These are phyloP conservation scores for Yamadazyma akitaensis DNA, from an alignment of 805 yeast species.

Conservation along the genomic window DNA sequence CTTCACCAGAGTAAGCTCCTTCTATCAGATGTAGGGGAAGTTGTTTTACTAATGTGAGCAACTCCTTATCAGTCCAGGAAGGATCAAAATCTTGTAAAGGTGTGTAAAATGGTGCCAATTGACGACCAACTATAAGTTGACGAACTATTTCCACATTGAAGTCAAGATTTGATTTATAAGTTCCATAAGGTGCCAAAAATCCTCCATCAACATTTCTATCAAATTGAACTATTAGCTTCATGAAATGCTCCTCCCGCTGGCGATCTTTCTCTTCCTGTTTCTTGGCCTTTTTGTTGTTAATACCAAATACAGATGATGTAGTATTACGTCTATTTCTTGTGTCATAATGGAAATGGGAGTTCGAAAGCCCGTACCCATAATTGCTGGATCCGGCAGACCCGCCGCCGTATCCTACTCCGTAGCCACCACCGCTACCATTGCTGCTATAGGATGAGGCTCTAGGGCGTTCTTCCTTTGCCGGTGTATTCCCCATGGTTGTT, in stretches of 20 bases:
- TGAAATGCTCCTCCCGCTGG: slow-evolving; percentile 51
- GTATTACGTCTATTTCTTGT: slow-evolving; percentile 12
- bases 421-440: slow-evolving; percentile 5
- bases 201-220: slow-evolving; percentile 91
- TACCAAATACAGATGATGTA: slow-evolving; percentile 13
- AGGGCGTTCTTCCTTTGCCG: slow-evolving; percentile 37
- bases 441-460: slow-evolving; percentile 26
- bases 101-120: slow-evolving; percentile 84
- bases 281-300: slow-evolving; percentile 14
- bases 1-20: slow-evolving; percentile 47
- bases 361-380: slow-evolving; percentile 1
- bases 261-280: slow-evolving; percentile 53
- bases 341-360: slow-evolving; percentile 1
- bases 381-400: neutral
- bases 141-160: slow-evolving; percentile 74
- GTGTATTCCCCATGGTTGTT: slow-evolving; percentile 40
- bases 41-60: slow-evolving; percentile 47
- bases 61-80: slow-evolving; percentile 67
- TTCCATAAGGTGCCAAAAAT: slow-evolving; percentile 85
- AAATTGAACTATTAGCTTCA: slow-evolving; percentile 54
- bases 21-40: slow-evolving; percentile 56
- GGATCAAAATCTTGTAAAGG: slow-evolving; percentile 81
- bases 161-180: slow-evolving; percentile 73
- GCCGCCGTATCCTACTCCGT: slow-evolving; percentile 1
- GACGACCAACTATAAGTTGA: slow-evolving; percentile 61